Evolutionary conservation across 2,329 filamentous ascomycete species (phyloP).

Genomic region (Alternaria arbusti): DNA sequence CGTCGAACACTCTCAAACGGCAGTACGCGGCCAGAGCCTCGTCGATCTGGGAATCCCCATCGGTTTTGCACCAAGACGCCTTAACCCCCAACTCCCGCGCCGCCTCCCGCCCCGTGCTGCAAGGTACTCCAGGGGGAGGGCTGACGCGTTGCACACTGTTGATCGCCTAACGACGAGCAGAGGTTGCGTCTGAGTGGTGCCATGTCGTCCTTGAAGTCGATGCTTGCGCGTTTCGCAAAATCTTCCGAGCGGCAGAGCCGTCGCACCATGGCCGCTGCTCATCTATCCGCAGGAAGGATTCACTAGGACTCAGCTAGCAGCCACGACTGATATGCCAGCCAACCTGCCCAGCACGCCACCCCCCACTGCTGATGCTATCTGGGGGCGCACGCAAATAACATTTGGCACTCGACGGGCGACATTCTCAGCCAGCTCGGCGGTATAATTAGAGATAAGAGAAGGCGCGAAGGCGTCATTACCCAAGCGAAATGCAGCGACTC

Average conservation of each 20-base stretch:
- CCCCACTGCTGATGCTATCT: not conserved
- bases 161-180: constrained; percentile 7
- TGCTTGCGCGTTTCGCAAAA: constrained; percentile 19
- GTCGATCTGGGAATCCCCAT: constrained; percentile 10
- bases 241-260: constrained; percentile 9
- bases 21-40: constrained; percentile 11
- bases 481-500: not conserved
- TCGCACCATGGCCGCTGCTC: constrained; percentile 19
- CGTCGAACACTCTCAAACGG: constrained; percentile 9
- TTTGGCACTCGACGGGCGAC: not conserved
- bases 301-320: not conserved
- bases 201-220: not conserved
- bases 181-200: not conserved
- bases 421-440: not conserved
- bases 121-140: constrained; percentile 1
- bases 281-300: constrained; percentile 7
- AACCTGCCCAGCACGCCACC: not conserved
- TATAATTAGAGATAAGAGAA: constrained; percentile 9
- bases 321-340: not conserved
- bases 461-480: not conserved
- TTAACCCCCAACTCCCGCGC: constrained; percentile 2
- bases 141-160: constrained; percentile 13
- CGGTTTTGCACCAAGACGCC: constrained; percentile 10
- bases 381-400: not conserved
- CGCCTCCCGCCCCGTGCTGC: constrained; percentile 9